phyloP scores from a whole-genome alignment of 768 basidiomycete genomes.

The Serendipita sp. region DNA sequence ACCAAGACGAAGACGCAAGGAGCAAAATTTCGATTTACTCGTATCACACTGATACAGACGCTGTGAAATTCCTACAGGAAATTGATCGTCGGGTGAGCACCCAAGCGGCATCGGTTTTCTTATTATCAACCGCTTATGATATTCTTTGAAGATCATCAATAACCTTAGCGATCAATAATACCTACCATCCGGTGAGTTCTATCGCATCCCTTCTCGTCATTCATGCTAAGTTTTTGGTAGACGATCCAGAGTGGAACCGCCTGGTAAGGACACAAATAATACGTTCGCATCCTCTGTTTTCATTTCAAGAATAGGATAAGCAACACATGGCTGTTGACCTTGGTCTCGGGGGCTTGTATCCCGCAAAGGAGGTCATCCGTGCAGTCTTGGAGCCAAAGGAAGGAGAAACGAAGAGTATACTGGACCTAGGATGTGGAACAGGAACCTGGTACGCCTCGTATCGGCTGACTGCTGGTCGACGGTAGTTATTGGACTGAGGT shows the following conservation, averaged over 20 bases:
- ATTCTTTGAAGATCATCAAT: not conserved
- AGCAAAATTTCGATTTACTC: not conserved
- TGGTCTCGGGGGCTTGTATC: slow-evolving; percentile 3
- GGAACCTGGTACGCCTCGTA: not conserved
- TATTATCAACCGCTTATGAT: not conserved
- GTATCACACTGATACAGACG: not conserved
- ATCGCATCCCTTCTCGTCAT: not conserved
- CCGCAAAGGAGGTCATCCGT: not conserved
- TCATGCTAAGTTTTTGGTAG: not conserved
- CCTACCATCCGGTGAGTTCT: not conserved
- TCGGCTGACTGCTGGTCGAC: not conserved
- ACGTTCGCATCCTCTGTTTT: too few species aligned
- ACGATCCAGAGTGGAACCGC: not conserved
- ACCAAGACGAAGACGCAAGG: not conserved
- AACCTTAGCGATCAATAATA: not conserved
- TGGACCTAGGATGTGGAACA: slow-evolving; percentile 6
- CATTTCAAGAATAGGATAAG: not conserved
- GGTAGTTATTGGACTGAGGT: not conserved
- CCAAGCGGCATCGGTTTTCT: not conserved
- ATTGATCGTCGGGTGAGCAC: not conserved
- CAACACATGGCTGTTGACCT: slow-evolving; percentile 1
- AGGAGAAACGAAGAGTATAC: slow-evolving; percentile 4
- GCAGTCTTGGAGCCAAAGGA: not conserved
- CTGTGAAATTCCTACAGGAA: not conserved
- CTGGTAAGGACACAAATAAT: not conserved